Base-by-base conservation (phyloP, 31 red algal species). In the Bonnemaisonia californica region DNA sequence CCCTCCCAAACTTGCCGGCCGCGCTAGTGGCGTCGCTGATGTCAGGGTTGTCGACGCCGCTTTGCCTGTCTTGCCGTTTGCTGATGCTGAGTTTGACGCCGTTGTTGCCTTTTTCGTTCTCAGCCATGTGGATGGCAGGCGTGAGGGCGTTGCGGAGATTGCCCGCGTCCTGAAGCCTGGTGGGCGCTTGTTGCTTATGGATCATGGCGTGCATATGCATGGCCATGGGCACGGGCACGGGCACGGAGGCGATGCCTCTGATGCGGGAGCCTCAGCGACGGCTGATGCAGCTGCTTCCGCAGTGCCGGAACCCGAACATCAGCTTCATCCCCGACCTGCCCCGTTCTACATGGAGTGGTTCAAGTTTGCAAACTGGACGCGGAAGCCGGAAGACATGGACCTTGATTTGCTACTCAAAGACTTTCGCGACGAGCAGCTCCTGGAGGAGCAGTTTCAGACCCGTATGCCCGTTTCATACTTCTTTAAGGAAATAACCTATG, bases 41-140 rank as follows among this genome's bases (percentile, higher is more conserved):
- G 56, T 73, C 2, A 54, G 31, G 16, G 59, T 85, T 7, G n/a
- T 85, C 1, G 82, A 85, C n/a, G 69, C 38, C 30, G 82, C 69
- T 1, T 41, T 85, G 29, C 82, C 82, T 1, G 66, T 24, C 7
- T 27, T 85, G 29, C 82, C 82, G 26, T 85, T 85, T 39, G 82
- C 26, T 32, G 82, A 76, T 76, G 82, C 13, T 7, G 18, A 48
- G 8, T 85, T 85, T 68, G 82, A 76, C n/a, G 82, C 70, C 1
- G 82, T 85, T 5, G 69, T 85, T 28, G 47, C 41, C 31, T 85
- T 85, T 47, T 66, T 85, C 7, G 82, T 85, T 4, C 41, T 63
- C 39, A 85, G 82, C 36, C 82, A 85, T 55, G 82, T 85, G 2
- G 35, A 28, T 9, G 82, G 68, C 56, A 54, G 82, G n/a, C 7